Percentiles rank a stretch among this genome's conserved stretches.
Conservation (phyloP, 2,329 filamentous ascomycete genomes). For the Aspergillus fumigatiaffinis region DNA sequence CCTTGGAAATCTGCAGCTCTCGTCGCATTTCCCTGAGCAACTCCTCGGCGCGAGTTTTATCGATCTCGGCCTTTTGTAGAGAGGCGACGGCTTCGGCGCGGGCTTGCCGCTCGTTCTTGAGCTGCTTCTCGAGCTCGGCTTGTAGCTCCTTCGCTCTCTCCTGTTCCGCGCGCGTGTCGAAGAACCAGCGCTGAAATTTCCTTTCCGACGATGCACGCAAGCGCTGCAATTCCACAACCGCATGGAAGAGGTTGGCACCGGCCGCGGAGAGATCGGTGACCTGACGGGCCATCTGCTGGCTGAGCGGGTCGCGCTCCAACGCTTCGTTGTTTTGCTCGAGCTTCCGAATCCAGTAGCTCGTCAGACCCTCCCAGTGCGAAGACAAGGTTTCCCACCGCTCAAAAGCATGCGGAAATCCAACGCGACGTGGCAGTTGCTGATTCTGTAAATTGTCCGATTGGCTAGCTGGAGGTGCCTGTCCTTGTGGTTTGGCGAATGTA, state of each 20-base stretch:
- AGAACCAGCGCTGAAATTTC: slow-evolving; percentile 98
- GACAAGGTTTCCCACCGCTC: slow-evolving; percentile 96
- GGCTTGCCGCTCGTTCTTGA: slow-evolving; percentile 70
- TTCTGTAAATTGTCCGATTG: slow-evolving; percentile 25
- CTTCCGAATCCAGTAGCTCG: slow-evolving; percentile 93
- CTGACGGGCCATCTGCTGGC: slow-evolving; percentile 84
- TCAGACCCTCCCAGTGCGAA: slow-evolving; percentile 96
- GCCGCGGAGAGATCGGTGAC: slow-evolving; percentile 97
- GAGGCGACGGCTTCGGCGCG: slow-evolving; percentile 65
- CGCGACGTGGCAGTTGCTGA: slow-evolving; percentile 44
- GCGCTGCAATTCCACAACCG: slow-evolving; percentile 91
- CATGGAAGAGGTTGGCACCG: slow-evolving; percentile 94
- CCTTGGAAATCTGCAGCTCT: slow-evolving; percentile 90
- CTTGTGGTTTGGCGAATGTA: slow-evolving; percentile 19
- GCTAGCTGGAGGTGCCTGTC: slow-evolving; percentile 23
- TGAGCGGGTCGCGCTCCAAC: slow-evolving; percentile 74
- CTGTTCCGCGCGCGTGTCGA: slow-evolving; percentile 84
- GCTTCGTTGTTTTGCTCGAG: slow-evolving; percentile 88
- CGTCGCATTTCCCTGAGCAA: slow-evolving; percentile 86
- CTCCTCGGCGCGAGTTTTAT: slow-evolving; percentile 68
- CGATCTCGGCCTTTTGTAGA: slow-evolving; percentile 63
- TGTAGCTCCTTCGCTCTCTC: slow-evolving; percentile 80
- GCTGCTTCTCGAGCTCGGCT: slow-evolving; percentile 69
- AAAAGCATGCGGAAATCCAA: slow-evolving; percentile 91
- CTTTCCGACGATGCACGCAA: slow-evolving; percentile 91